A percentile compares a stretch with the other conserved stretches of the same genome.
These are phyloP conservation scores for Mycena haematopus DNA, from an alignment of 768 basidiomycete species.

Conservation along the genomic window DNA sequence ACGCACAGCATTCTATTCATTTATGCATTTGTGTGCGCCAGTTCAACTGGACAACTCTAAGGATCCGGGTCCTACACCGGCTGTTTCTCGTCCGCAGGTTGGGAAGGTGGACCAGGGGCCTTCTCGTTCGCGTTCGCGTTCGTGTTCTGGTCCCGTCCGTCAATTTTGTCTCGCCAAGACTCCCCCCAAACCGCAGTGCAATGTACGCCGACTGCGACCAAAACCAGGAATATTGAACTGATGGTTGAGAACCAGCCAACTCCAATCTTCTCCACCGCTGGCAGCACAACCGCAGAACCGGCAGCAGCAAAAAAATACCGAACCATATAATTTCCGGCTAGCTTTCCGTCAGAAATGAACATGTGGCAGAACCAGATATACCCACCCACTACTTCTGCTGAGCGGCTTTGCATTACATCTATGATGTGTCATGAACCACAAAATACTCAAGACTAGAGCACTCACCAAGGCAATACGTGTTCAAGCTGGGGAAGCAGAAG, in stretches of 20 bases:
- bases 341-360: not conserved
- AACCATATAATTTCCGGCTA: constrained; percentile 28
- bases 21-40: no score
- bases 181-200: constrained; percentile 27
- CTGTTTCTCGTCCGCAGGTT: constrained; percentile 2
- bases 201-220: constrained; percentile 11
- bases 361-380: not conserved
- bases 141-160: not conserved
- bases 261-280: constrained; percentile 27
- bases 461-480: constrained; percentile 30
- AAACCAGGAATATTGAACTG: constrained; percentile 17
- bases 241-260: constrained; percentile 32
- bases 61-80: not conserved
- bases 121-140: no score
- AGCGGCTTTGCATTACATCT: constrained; percentile 32
- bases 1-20: no score
- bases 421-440: not conserved
- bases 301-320: constrained; percentile 29
- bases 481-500: constrained; percentile 29
- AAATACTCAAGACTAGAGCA: not conserved
- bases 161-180: constrained; percentile 25
- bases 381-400: constrained; percentile 27
- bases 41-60: no score
- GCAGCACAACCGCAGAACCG: constrained; percentile 26
- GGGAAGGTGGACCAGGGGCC: not conserved